Evolutionary conservation across 352 stramenopile species (phyloP), one percentile per base, ranked within the genome.

Genomic region (Phytophthora cryptogea): DNA sequence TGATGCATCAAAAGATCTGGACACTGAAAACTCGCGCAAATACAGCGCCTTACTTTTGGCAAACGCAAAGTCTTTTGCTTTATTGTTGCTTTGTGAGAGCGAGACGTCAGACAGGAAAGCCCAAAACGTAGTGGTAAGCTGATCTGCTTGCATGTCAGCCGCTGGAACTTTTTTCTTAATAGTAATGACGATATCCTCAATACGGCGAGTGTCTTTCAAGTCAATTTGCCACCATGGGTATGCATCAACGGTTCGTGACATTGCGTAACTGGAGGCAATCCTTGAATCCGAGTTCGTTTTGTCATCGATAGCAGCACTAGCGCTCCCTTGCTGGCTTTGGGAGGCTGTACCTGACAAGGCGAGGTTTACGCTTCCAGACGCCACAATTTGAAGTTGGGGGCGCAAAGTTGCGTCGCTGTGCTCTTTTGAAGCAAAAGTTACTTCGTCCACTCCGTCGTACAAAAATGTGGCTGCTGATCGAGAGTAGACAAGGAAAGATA

Each of bases 141-240:
- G 66, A 28, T 60, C 35, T 1, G 54, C 33, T 14, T 61, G 56
- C 36, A 83, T 56, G 33, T 66, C 63, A 7, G 64, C 62, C 7
- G 65, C 43, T 37, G 72, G 74, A 3, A 52, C 66, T 43, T 69
- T 83, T 27, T 64, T 59, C 45, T 86, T 86, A 16, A 88, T 32
- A 5, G 50, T 78, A 40, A 92, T 43, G 0, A 86, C 43, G 17
- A 92, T 54, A 1, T 85, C 65, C 36, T 90, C 82, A 31, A 92
- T 68, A 0, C 67, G 50, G 31, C 74, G 53, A 14, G 58, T 28
- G 0, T 11, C 54, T 1, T 46, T 61, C 1, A 88, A 53, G 46
- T 90, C 70, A 0, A 79, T 61, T 28, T 89, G 55, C 82, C 82
- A 92, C 82, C 82, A 92, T 11, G 78, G 76, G 26, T 84, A 87